A percentile compares a stretch with the other conserved stretches of the same genome.
phyloP scores from a whole-genome alignment of 495 filamentous ascomycete species.

The Talaromyces adpressus region DNA sequence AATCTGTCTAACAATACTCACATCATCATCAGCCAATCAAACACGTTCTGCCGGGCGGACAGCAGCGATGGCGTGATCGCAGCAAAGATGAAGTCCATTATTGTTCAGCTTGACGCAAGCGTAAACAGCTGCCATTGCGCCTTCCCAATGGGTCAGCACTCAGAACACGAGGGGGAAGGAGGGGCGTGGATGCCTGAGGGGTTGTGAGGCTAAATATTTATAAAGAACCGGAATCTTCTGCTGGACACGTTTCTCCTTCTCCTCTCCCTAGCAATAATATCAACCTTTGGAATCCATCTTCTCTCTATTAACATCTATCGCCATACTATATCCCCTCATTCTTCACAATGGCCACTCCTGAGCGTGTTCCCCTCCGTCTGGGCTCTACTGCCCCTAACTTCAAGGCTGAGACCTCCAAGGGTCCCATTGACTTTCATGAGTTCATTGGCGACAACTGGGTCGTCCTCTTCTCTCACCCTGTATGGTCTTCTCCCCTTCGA shows the following conservation, averaged over 20 bases:
- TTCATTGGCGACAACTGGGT: constrained; percentile 94
- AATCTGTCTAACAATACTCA: background rate
- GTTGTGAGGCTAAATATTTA: background rate
- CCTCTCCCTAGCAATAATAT: background rate
- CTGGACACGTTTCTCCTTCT: background rate
- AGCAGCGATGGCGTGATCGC: constrained; percentile 33
- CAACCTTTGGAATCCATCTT: constrained; percentile 9
- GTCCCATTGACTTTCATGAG: constrained; percentile 93
- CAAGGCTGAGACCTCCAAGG: constrained; percentile 83
- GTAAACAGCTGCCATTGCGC: background rate
- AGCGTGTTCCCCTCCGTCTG: constrained; percentile 64
- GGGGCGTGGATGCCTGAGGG: constrained; percentile 2
- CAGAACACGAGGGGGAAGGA: constrained; percentile 9
- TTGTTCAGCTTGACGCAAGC: background rate
- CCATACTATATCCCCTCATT: background rate
- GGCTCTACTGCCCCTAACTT: constrained; percentile 90
- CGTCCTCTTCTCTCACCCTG: constrained; percentile 95
- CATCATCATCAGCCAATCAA: constrained; percentile 18
- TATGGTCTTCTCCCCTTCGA: constrained; percentile 28
- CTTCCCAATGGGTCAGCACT: background rate
- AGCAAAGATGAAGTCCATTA: constrained; percentile 3
- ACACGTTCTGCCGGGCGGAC: constrained; percentile 24
- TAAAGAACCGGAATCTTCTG: background rate
- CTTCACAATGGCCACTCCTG: constrained; percentile 45
- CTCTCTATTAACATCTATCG: constrained; percentile 1